Conservation (phyloP, 208 protist genomes). For the Acanthamoeba castellanii region DNA sequence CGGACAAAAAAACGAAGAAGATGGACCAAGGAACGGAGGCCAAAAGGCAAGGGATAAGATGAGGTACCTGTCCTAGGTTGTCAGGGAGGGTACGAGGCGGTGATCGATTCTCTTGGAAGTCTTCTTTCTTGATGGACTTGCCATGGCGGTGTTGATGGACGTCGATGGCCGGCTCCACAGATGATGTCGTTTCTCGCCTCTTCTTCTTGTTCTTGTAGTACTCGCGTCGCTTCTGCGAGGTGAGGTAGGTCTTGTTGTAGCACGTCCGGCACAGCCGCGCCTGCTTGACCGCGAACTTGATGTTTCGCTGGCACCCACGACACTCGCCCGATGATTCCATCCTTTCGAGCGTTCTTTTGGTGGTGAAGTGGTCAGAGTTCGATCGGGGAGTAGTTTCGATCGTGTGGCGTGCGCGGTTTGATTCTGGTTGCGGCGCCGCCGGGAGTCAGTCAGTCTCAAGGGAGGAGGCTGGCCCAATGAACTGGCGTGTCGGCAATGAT, state of each 20-base stretch:
- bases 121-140: neutral
- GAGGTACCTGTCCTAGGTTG: neutral
- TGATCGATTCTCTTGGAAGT: neutral
- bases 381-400: neutral
- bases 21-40: too few relatives aligned
- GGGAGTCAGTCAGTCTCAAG: neutral
- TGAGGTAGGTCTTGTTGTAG: slow-evolving; percentile 66
- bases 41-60: too few relatives aligned
- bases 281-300: slow-evolving; percentile 63
- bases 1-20: neutral
- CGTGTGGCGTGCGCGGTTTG: neutral
- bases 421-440: neutral
- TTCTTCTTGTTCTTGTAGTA: slow-evolving; percentile 72
- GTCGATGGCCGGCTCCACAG: neutral
- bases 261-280: slow-evolving; percentile 51
- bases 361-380: neutral
- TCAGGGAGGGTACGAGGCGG: neutral
- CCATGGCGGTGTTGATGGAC: neutral
- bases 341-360: neutral
- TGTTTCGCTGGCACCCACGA: slow-evolving; percentile 27
- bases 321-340: slow-evolving; percentile 59
- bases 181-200: slow-evolving; percentile 7
- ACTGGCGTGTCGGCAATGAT: neutral
- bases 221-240: slow-evolving; percentile 54
- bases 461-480: neutral